Base-by-base conservation (phyloP, 805 yeast species). In the Lachancea sp. region DNA sequence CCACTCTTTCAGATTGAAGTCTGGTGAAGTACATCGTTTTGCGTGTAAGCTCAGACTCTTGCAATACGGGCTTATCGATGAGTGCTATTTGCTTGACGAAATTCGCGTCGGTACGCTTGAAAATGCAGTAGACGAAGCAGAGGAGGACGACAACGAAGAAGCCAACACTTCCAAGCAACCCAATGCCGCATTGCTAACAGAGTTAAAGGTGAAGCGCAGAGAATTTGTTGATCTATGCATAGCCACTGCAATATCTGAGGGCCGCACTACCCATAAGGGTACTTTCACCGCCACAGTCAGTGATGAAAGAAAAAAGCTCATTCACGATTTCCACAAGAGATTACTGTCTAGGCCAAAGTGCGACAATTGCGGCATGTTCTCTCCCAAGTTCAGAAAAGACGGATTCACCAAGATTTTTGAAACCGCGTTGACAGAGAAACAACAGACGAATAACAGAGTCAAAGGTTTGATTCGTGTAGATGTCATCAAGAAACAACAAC, bases 341-440 rank as follows among this genome's bases (percentile, higher is more conserved):
- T 63, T 89, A 36, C 66, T 85, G 47, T 63, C 83, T 35, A 78
- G 96, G 63, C 80, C 88, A 41, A 84, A 80, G 63, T 92, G 99
- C 75, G 95, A 86, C 55, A 88, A 89, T 65, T 92, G 99, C 74
- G 86, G 88, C 32, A 85, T 89, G 95, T 85, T 71, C 63, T 87
- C 96, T 33, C 97, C 99, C 41, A 71, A 82, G 25, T 90, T 82
- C 70, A 79, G 98, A 67, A 90, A 89, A 56, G 99, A 92, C 60
- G 98, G 98, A 0, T 82, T 78, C 58, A 75, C 89, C 46, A 92
- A 94, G 69, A 78, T 92, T 48, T 92, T 92, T 56, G 97, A 92
- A 67, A 80, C 79, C 50, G 78, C 94, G 5, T 72, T 94, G 51
- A 74, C 74, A 36, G 96, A 86, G 37, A 86, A 86, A 60, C 96